Conservation (phyloP, 2,329 filamentous ascomycete genomes). For the Colletotrichum higginsianum region DNA sequence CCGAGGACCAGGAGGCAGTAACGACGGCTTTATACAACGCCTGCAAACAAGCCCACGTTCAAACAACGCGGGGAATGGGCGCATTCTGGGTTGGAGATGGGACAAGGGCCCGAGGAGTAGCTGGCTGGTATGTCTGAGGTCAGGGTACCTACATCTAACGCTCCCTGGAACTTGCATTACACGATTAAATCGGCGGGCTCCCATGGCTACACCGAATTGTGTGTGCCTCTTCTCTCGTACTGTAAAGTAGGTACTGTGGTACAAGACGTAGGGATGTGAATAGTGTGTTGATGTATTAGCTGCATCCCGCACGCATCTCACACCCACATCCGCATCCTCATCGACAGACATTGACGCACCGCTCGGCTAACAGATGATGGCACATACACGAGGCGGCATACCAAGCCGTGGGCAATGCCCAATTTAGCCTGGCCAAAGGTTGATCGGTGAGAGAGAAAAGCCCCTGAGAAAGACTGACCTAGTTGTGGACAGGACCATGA, state of each 20-base stretch:
- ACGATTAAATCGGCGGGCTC: constrained; percentile 24
- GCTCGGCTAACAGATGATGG: constrained; percentile 21
- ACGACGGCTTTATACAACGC: constrained; percentile 28
- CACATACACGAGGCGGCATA: constrained; percentile 33
- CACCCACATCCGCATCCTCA: constrained; percentile 23
- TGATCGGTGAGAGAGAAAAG: constrained; percentile 21
- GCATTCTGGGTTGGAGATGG: constrained; percentile 27
- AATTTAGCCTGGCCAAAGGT: not conserved
- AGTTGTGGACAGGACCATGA: constrained; percentile 2
- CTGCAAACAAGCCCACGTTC: constrained; percentile 11
- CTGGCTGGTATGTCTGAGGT: constrained; percentile 36
- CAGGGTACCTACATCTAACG: constrained; percentile 34
- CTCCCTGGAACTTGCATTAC: constrained; percentile 25
- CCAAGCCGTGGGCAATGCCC: constrained; percentile 4
- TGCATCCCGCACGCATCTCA: constrained; percentile 31
- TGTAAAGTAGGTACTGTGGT: not conserved
- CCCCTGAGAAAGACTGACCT: constrained; percentile 11
- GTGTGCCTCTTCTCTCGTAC: constrained; percentile 4
- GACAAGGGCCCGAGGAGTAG: constrained; percentile 26
- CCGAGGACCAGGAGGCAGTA: not conserved
- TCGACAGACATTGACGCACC: constrained; percentile 27
- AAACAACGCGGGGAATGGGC: constrained; percentile 33
- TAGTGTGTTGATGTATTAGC: constrained; percentile 5
- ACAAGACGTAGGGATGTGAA: constrained; percentile 7
- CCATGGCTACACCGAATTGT: constrained; percentile 14